A percentile compares a stretch with the other conserved stretches of the same genome.
Evolutionary conservation across 176 grass and related monocot genomes (phyloP).

Genomic region (Urochloa ruziziensis): DNA sequence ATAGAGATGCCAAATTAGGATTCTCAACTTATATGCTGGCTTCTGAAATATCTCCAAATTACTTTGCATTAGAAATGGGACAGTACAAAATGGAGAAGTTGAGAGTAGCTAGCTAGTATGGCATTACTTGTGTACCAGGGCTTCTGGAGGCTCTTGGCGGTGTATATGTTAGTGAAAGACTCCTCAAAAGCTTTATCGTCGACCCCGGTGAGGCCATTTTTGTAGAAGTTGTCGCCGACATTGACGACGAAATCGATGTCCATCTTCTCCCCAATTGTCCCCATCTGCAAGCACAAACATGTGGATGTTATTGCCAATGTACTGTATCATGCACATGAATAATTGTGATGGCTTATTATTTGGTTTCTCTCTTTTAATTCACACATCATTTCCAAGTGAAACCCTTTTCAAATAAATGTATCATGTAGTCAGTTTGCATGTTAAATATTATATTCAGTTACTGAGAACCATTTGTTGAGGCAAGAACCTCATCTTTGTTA

Average conservation of each 20-base stretch:
- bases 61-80: not conserved
- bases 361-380: not conserved
- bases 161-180: slow-evolving; percentile 68
- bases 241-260: slow-evolving; percentile 68
- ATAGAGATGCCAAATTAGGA: not conserved
- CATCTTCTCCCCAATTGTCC: slow-evolving; percentile 46
- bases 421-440: not conserved
- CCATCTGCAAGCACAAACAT: slow-evolving; percentile 39
- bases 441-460: not conserved
- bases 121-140: slow-evolving; percentile 67
- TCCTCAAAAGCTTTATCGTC: slow-evolving; percentile 60
- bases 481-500: no score
- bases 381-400: not conserved
- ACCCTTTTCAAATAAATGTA: no score
- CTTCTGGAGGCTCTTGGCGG: slow-evolving; percentile 63
- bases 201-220: slow-evolving; percentile 41
- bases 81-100: not conserved
- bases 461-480: no score
- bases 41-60: not conserved
- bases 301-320: not conserved
- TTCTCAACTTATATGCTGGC: not conserved
- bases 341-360: not conserved
- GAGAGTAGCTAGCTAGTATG: not conserved
- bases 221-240: slow-evolving; percentile 81
- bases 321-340: not conserved